Evolutionary conservation across 164 flowering plant genomes (phyloP).

Genomic region (Sedum album): DNA sequence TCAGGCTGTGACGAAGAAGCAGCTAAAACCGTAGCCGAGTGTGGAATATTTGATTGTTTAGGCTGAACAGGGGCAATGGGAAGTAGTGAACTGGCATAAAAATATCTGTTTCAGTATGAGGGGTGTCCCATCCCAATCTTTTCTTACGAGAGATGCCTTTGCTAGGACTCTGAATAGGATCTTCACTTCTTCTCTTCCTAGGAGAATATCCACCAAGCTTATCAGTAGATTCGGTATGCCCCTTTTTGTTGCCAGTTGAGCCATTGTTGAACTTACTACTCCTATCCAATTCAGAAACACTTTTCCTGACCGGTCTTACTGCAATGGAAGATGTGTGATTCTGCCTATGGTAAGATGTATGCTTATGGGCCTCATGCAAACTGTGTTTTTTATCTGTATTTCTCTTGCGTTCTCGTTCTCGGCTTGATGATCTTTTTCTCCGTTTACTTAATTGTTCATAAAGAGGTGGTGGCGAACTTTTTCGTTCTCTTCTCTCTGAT

Average conservation of each 20-base stretch:
- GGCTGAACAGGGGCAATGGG: constrained; percentile 11
- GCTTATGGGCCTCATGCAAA: constrained; percentile 48
- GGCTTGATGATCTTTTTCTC: constrained; percentile 69
- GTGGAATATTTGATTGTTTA: constrained; percentile 13
- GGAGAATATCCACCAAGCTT: constrained; percentile 98
- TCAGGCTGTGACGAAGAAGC: constrained; percentile 15
- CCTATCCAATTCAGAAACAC: constrained; percentile 39
- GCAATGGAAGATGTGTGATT: constrained; percentile 35
- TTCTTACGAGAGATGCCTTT: constrained; percentile 60
- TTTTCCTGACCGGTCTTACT: constrained; percentile 35
- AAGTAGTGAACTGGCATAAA: constrained; percentile 20
- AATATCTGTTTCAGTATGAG: constrained; percentile 32
- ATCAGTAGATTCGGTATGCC: constrained; percentile 46
- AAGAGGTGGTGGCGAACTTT: constrained; percentile 28
- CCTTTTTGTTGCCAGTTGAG: constrained; percentile 33
- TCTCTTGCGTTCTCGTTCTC: constrained; percentile 45
- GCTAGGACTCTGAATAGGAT: constrained; percentile 58
- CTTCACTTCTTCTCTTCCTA: constrained; percentile 74
- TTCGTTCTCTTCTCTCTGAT: constrained; percentile 37
- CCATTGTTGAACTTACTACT: constrained; percentile 40
- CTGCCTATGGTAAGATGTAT: constrained; percentile 20
- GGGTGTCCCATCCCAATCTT: constrained; percentile 73
- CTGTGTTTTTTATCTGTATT: constrained; percentile 40
- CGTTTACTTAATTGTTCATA: constrained; percentile 43
- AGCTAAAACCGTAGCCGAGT: constrained; percentile 22